Evolutionary conservation across 1,139 yeast genomes (phyloP).

Genomic region (Pichia kudriavzevii): DNA sequence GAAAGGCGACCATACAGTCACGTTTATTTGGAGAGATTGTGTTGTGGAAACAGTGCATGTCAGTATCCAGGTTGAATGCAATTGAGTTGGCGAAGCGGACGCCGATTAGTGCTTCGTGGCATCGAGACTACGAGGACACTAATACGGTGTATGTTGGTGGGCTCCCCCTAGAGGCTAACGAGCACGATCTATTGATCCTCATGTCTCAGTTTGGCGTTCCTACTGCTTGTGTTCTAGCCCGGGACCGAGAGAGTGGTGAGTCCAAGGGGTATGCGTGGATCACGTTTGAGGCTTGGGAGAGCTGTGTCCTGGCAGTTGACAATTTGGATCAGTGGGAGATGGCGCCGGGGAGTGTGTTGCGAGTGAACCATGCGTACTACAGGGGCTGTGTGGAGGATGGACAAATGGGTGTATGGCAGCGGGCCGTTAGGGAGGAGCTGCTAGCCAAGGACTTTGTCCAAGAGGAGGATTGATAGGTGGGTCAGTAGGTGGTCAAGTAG

Average conservation of each 20-base stretch:
- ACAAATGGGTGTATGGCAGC: conserved; percentile 7
- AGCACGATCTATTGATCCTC: conserved; percentile 66
- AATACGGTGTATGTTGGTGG: conserved; percentile 64
- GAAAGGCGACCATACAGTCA: no score
- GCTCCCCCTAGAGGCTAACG: conserved; percentile 57
- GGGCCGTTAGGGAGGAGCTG: conserved; percentile 4
- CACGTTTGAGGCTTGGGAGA: conserved; percentile 74
- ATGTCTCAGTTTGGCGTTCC: conserved; percentile 92
- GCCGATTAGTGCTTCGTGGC: conserved; percentile 74
- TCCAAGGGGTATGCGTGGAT: conserved; percentile 76
- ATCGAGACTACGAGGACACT: conserved; percentile 70
- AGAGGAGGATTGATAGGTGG: no score
- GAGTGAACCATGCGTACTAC: conserved; percentile 9
- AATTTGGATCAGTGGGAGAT: conserved; percentile 57
- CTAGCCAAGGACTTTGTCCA: conserved; percentile 10
- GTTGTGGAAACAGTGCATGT: conserved; percentile 2
- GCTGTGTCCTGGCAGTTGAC: conserved; percentile 82
- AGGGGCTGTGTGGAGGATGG: conserved; percentile 2
- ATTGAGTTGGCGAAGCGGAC: conserved; percentile 60
- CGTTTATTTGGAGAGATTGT: not conserved
- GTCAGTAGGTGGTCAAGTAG: no score
- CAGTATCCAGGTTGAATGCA: conserved; percentile 42
- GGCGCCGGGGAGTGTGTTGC: conserved; percentile 3
- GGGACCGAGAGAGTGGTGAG: conserved; percentile 61
- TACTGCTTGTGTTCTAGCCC: conserved; percentile 62